Percentiles rank a stretch among this genome's conserved stretches.
These are phyloP conservation scores for Macrocystidia cucumis DNA, from an alignment of 1,284 basidiomycete species.

Conservation along the genomic window DNA sequence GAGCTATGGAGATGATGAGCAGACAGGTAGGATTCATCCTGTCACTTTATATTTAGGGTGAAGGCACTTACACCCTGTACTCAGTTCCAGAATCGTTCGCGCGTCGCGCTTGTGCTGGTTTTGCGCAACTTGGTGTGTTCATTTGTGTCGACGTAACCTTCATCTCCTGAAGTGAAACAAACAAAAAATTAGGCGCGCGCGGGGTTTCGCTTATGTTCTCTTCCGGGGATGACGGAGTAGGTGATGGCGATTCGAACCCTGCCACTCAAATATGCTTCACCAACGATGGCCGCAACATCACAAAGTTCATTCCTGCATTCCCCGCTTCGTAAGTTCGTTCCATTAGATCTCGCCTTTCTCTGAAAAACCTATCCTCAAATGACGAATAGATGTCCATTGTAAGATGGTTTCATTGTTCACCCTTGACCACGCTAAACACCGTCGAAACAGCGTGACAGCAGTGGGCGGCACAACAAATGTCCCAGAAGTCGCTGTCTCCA, in stretches of 20 bases:
- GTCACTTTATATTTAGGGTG: too few species aligned
- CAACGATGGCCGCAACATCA: constrained; percentile 49
- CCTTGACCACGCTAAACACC: background rate
- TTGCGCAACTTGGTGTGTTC: constrained; percentile 53
- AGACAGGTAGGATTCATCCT: constrained; percentile 39
- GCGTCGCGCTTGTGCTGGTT: constrained; percentile 48
- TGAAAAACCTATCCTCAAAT: background rate
- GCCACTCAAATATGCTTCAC: constrained; percentile 44
- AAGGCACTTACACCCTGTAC: too few species aligned
- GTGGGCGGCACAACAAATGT: constrained; percentile 50
- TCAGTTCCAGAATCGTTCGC: constrained; percentile 59
- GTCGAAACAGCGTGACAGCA: constrained; percentile 33
- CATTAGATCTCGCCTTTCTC: constrained; percentile 1
- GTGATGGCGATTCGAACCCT: constrained; percentile 44
- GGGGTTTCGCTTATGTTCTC: constrained; percentile 61
- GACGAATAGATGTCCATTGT: constrained; percentile 28
- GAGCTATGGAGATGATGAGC: constrained; percentile 65
- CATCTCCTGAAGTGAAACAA: background rate
- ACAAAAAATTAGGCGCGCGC: constrained; percentile 35
- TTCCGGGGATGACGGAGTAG: constrained; percentile 69
- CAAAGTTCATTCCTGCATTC: constrained; percentile 54
- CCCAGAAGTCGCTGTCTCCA: constrained; percentile 39
- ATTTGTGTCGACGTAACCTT: constrained; percentile 29
- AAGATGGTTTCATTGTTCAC: background rate
- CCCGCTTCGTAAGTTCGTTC: constrained; percentile 33